These are phyloP conservation scores for Rubia peregrina DNA, from an alignment of 305 asterid species.

Conservation along the genomic window DNA sequence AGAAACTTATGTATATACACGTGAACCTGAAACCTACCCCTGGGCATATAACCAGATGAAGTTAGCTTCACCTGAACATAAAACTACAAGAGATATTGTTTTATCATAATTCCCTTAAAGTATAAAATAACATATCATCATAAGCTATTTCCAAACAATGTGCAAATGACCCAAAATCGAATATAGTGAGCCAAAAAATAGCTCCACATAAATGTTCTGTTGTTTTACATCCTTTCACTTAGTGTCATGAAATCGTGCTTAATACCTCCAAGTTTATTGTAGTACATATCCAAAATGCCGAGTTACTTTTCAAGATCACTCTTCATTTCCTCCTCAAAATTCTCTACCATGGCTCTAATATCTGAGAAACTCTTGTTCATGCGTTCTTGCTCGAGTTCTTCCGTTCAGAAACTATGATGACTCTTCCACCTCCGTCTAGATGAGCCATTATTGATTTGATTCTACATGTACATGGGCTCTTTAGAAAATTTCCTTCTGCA, in stretches of 20 bases:
- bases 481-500: constrained; percentile 8
- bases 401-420: constrained; percentile 6
- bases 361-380: not conserved
- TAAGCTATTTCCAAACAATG: too few relatives aligned
- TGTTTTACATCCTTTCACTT: not conserved
- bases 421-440: constrained; percentile 14
- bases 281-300: not conserved
- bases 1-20: too few relatives aligned
- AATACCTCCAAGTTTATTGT: not conserved
- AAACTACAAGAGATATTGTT: too few relatives aligned
- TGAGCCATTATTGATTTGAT: not conserved
- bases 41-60: too few relatives aligned
- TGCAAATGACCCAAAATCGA: too few relatives aligned
- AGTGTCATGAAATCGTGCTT: not conserved
- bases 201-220: not conserved
- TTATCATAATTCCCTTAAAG: too few relatives aligned
- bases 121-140: too few relatives aligned
- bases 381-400: not conserved
- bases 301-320: not conserved
- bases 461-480: not conserved
- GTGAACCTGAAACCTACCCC: too few relatives aligned
- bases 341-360: constrained; percentile 4
- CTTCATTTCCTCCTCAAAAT: constrained; percentile 1
- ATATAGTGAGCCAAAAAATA: too few relatives aligned
- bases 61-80: too few relatives aligned